Evolutionary conservation across 495 filamentous ascomycete species (phyloP).

Genomic region (Penicilliopsis zonata): DNA sequence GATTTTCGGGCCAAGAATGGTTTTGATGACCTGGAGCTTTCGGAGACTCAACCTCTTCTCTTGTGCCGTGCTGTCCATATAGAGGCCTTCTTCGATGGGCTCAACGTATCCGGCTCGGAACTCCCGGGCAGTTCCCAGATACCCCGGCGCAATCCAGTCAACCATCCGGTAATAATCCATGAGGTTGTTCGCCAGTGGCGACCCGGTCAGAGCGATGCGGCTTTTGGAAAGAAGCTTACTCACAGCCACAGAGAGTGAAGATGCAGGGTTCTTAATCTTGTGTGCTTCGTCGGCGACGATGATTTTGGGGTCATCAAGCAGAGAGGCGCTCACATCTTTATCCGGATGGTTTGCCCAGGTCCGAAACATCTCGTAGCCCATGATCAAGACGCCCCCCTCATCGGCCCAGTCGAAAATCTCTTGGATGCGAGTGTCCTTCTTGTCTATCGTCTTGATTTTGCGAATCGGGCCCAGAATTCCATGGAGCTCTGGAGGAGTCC

Average conservation of each 20-base stretch:
- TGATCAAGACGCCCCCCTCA: slow-evolving; percentile 59
- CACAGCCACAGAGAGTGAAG: slow-evolving; percentile 39
- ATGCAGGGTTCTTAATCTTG: slow-evolving; percentile 49
- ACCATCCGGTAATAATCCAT: slow-evolving; percentile 77
- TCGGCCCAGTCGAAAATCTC: slow-evolving; percentile 46
- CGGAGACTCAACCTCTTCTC: slow-evolving; percentile 33
- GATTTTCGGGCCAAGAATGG: slow-evolving; percentile 66
- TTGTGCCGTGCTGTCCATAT: slow-evolving; percentile 9
- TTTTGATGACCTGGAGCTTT: slow-evolving; percentile 57
- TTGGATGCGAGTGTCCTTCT: slow-evolving; percentile 19
- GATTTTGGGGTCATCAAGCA: slow-evolving; percentile 54
- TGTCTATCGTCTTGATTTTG: slow-evolving; percentile 29
- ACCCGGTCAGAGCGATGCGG: slow-evolving; percentile 80
- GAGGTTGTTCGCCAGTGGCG: slow-evolving; percentile 74
- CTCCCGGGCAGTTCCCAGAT: slow-evolving; percentile 50
- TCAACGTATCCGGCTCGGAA: slow-evolving; percentile 58
- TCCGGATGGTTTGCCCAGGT: slow-evolving; percentile 13
- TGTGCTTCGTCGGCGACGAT: slow-evolving; percentile 90
- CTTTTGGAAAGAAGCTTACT: slow-evolving; percentile 49
- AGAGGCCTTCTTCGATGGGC: slow-evolving; percentile 63
- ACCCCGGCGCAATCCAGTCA: slow-evolving; percentile 75
- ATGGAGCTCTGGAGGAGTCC: slow-evolving; percentile 42
- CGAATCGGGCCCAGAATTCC: slow-evolving; percentile 38
- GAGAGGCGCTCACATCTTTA: slow-evolving; percentile 24
- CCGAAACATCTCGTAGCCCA: slow-evolving; percentile 62